Conservation (phyloP, 176 grass and related monocot species). For the Carex cristatella region DNA sequence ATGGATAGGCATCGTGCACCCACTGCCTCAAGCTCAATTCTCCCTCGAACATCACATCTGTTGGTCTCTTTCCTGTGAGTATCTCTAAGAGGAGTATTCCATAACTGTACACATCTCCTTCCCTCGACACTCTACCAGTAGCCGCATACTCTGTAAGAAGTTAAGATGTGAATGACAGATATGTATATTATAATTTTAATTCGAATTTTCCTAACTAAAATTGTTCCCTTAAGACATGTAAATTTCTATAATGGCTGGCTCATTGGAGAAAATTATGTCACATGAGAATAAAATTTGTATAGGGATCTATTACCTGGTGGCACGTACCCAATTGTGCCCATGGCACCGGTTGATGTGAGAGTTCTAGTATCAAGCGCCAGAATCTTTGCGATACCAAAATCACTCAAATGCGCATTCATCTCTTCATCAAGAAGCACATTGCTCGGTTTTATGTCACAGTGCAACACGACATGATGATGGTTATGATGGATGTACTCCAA, state of each 20-base stretch:
- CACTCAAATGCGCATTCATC: conserved; percentile 22
- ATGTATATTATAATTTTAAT: background rate
- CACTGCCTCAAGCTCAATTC: conserved; percentile 22
- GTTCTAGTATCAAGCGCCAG: background rate
- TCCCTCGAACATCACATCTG: conserved; percentile 24
- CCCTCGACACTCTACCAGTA: conserved; percentile 10
- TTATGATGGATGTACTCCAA: conserved; percentile 26
- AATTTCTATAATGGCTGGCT: background rate
- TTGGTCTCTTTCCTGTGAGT: conserved; percentile 20
- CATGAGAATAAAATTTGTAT: background rate
- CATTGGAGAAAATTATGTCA: background rate
- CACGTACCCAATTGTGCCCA: conserved; percentile 25
- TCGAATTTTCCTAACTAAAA: background rate
- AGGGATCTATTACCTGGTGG: conserved; percentile 15
- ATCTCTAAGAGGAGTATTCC: conserved; percentile 16
- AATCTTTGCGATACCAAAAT: conserved; percentile 23
- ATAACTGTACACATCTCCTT: conserved; percentile 27
- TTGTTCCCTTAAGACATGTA: background rate
- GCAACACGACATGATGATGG: conserved; percentile 19
- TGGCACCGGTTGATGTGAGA: background rate
- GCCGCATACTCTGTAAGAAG: background rate
- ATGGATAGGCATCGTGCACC: conserved; percentile 24
- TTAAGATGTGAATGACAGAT: background rate
- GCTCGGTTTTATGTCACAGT: conserved; percentile 28
- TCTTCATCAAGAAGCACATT: conserved; percentile 32